Base-by-base conservation (phyloP, 2,329 filamentous ascomycete species). In the Corinectria fuckeliana region DNA sequence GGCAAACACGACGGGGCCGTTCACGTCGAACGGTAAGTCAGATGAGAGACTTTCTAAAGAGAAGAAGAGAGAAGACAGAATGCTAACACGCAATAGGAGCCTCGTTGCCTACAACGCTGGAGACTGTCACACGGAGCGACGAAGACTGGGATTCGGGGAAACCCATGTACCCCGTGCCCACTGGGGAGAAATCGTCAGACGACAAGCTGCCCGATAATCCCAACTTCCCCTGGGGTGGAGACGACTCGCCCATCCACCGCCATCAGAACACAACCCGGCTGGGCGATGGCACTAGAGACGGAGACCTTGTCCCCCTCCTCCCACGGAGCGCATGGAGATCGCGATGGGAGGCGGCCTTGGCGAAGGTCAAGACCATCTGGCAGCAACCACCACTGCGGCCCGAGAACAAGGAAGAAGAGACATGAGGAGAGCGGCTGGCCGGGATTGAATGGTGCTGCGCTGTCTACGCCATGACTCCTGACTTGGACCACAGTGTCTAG, bases 141-240 rank as follows among this genome's bases (percentile, higher is more conserved):
- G 36, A 38, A 26, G 51, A 41, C 28, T 57, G 56, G 11, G 20
- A 30, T 44, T 63, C 61, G 7, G 45, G 45, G 21, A 50, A 47
- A 32, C 48, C 54, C 10, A 23, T 55, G 11, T 60, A 65, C 48
- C 66, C 70, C 25, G 52, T 56, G 13, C 66, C 69, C 32, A 69
- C 67, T 2, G 63, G 51, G 36, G 61, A 50, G 32, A 56, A 57
- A 2, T 26, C 38, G n/a, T 20, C 61, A 13, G 58, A 63, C 18
- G 60, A 64, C 30, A 42, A 58, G 8, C 56, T 75, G 28, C 71
- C 74, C 5, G 63, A 66, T 2, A 72, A 74, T 26, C 68, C 72
- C 14, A 73, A 75, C 56, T 76, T 69, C 23, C 75, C 76, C 2
- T 77, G 76, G 76, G 76, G 74, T 10, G 73, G 71, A 26, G 68